Percentiles rank a stretch among this genome's conserved stretches.
These are phyloP conservation scores for Tetradesmus obliquus DNA, from an alignment of 139 green algal species.

Conservation along the genomic window DNA sequence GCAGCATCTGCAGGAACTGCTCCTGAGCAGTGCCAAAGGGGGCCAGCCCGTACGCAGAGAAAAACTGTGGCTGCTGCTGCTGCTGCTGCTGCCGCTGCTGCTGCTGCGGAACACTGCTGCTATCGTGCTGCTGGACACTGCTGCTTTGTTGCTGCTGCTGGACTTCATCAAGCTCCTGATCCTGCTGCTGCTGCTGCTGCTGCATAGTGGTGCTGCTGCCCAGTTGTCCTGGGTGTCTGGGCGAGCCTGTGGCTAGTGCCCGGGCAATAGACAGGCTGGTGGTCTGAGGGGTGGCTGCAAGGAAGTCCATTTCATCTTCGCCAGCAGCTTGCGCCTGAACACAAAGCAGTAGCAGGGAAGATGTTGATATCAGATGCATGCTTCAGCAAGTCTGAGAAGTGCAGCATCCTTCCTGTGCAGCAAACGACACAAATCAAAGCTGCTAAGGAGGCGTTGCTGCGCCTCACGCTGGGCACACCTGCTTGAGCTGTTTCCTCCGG, in stretches of 20 bases:
- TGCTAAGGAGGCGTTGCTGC: too few relatives aligned
- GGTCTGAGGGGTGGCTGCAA: neutral
- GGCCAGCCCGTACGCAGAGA: neutral
- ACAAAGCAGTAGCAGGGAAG: neutral
- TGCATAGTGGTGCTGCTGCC: neutral
- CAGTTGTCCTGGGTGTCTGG: neutral
- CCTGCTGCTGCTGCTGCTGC: neutral
- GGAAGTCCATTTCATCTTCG: neutral
- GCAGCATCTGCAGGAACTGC: conserved; percentile 38
- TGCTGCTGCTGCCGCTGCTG: neutral
- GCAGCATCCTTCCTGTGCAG: too few relatives aligned
- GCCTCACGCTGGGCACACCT: too few relatives aligned
- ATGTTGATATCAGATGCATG: too few relatives aligned
- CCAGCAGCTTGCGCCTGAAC: neutral
- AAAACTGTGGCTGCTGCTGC: neutral
- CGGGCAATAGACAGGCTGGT: conserved; percentile 4
- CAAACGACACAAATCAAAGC: too few relatives aligned
- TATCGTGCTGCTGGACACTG: neutral
- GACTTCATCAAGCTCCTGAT: neutral
- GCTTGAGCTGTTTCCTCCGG: too few relatives aligned
- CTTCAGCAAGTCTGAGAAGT: too few relatives aligned
- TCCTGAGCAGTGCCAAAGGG: neutral
- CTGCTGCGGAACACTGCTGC: neutral
- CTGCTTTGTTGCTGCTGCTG: neutral
- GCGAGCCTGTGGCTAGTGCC: neutral